Evolutionary conservation across 345 rosid species (phyloP).

Genomic region (Hevea brasiliensis): DNA sequence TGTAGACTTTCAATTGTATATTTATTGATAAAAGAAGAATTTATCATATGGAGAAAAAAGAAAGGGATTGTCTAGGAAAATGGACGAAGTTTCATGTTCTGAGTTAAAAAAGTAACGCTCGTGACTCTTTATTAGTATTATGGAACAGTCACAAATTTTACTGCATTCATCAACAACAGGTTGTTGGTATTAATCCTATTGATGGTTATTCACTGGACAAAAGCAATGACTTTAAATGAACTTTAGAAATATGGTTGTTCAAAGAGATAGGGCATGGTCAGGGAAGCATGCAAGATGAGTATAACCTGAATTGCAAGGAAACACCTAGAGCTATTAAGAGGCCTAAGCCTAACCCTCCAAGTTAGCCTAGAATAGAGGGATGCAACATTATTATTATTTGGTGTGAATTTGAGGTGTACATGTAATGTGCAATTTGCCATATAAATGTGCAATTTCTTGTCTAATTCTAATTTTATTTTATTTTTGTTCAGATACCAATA

Average conservation of each 20-base stretch:
- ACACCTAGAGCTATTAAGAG: neutral
- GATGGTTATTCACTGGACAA: neutral
- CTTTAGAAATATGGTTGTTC: too few species aligned
- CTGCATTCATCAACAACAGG: neutral
- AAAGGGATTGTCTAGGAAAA: too few species aligned
- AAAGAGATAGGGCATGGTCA: too few species aligned
- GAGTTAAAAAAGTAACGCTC: too few species aligned
- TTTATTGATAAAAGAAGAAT: too few species aligned
- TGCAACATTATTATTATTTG: too few species aligned
- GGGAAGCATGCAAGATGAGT: too few species aligned
- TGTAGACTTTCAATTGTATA: too few species aligned
- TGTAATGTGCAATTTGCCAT: conserved; percentile 9
- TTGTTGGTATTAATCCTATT: neutral
- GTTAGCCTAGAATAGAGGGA: neutral
- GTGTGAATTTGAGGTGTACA: neutral
- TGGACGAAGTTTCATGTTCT: too few species aligned
- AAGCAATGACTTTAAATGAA: neutral
- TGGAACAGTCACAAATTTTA: neutral
- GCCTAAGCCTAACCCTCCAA: neutral
- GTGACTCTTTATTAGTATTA: neutral
- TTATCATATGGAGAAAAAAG: too few species aligned
- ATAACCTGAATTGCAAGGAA: neutral
- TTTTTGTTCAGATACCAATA: conserved; percentile 66
- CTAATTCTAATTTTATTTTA: conserved; percentile 22
- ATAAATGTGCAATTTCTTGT: conserved; percentile 15